Base-by-base conservation (phyloP, 2,329 filamentous ascomycete species). In the Penicillium concentricum region DNA sequence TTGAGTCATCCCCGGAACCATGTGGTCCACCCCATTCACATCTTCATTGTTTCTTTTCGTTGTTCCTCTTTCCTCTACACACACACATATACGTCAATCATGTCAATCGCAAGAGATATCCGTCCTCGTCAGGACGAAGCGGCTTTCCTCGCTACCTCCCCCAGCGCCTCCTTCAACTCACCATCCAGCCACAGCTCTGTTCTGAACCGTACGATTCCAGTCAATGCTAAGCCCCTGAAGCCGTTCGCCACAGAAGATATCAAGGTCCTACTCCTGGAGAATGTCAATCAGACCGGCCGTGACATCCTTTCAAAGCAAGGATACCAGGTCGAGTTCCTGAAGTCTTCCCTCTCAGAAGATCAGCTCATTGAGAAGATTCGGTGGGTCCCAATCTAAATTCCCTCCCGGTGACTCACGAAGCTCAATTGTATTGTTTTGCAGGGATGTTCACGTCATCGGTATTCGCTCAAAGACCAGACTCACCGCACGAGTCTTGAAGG, bases 381-480 rank as follows among this genome's bases (percentile, higher is more conserved):
- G 90, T 93, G 72, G 72, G 85, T 64, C 37, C 20, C n/a, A 26
- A 35, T 35, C 18, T n/a, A 24, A 44, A 10, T 26, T 4, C n/a
- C 30, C 13, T 28, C 12, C 20, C 18, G 5, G 28, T 51, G 49
- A 51, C 20, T 51, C 49, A 51, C 20, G 8, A 9, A 35, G 28
- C 38, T 51, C 16, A 10, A 56, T 56, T 45, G 8, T 8, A 5
- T 30, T 10, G 5, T 18, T 13, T 39, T 32, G 4, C 26, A 96
- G 91, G 60, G 90, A 97, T 73, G 90, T 97, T 28, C 94, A 99
- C 72, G 94, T 97, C 69, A 94, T 99, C 72, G 94, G 94, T 64
- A 97, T 99, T 69, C 90, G 94, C 63, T 97, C 93, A 58, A 99
- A 99, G 82, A 99, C 94, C 34, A 96, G 94, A 79, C 84, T 99